Evolutionary conservation across 73 alveolate species (phyloP).

Genomic region (Halteria grandinella): DNA sequence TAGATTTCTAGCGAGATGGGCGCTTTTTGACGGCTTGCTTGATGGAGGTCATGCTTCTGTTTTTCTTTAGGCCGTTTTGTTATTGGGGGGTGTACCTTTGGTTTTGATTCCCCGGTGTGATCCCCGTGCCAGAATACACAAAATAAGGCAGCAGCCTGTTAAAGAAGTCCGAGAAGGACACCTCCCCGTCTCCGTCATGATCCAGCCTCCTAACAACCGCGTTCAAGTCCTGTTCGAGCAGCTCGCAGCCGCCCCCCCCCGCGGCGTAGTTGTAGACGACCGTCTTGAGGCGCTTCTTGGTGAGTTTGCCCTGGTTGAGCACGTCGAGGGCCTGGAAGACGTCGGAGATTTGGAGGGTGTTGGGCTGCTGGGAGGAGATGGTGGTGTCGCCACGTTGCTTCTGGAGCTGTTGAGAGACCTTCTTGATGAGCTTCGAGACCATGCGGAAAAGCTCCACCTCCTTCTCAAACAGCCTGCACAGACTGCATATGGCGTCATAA

Average conservation of each 20-base stretch:
- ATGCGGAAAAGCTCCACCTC: slow-evolving; percentile 25
- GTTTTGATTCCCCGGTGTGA: too few relatives aligned
- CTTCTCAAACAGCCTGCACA: slow-evolving; percentile 26
- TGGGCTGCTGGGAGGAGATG: too few relatives aligned
- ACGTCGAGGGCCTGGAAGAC: slow-evolving; percentile 24
- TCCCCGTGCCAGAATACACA: background rate
- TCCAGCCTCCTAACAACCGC: slow-evolving; percentile 68
- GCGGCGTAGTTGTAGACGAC: background rate
- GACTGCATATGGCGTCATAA: slow-evolving; percentile 25
- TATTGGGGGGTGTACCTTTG: background rate
- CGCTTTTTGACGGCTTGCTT: background rate
- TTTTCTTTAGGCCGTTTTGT: too few relatives aligned
- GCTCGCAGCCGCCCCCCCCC: background rate
- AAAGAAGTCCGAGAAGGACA: slow-evolving; percentile 63
- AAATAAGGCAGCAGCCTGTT: slow-evolving; percentile 4
- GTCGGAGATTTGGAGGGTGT: slow-evolving; percentile 10
- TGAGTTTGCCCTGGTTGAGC: background rate
- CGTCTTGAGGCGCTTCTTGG: background rate
- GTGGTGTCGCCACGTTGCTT: too few relatives aligned
- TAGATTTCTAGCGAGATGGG: too few relatives aligned
- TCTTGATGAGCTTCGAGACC: background rate
- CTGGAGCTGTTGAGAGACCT: too few relatives aligned
- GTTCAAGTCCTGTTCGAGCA: slow-evolving; percentile 49
- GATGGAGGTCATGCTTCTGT: too few relatives aligned
- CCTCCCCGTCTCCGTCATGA: slow-evolving; percentile 59